phyloP scores from a whole-genome alignment of 306 rosid genomes.

The barrel medic (Medicago truncatula) region MtrunA17r5.0-ANR NC_053049.1:529501-530000 shows the following conservation, averaged over 20 bases:
- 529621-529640: not conserved
- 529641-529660: not conserved
- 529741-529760: not conserved
- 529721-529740: not conserved
- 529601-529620: not conserved
- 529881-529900: conserved; percentile 55
- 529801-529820: conserved; percentile 2
- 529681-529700: not conserved
- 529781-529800: not conserved
- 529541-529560: not conserved
- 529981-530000: conserved; percentile 71
- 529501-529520: not conserved
- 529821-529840: conserved; percentile 19
- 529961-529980: conserved; percentile 45
- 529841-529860: conserved; percentile 50
- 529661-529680: not conserved
- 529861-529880: conserved; percentile 86
- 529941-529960: conserved; percentile 62
- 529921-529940: conserved; percentile 80
- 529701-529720: not conserved
- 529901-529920: conserved; percentile 57
- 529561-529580: not conserved
- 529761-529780: not conserved
- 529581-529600: not conserved
- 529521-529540: not conserved